Evolutionary conservation across 2,329 filamentous ascomycete genomes (phyloP), one percentile per base, ranked within the genome.

Genomic region (Aureobasidium sp.): DNA sequence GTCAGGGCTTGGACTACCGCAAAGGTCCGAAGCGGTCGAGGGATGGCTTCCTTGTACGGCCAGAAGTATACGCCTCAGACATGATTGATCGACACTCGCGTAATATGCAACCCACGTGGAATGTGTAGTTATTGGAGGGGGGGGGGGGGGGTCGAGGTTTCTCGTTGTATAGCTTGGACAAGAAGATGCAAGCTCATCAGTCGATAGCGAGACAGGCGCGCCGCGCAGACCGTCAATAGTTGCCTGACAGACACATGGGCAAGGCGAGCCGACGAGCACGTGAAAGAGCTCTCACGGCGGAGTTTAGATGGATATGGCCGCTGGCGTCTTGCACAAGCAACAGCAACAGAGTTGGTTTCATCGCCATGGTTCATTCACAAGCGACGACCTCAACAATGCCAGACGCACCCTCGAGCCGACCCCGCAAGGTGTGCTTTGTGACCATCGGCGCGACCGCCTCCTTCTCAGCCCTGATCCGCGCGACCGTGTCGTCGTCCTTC

Each of bases 361-460:
- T 31, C 21, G 3, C 43, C 29, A 45, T 35, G 53, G 29, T 46
- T 57, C 53, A 57, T 46, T 21, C 19, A 57, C 35, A 35, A 57
- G 29, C 53, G 23, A 43, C 51, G 2, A 43, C 40, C 38, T 21
- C 29, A 25, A 57, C 19, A 21, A 57, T 57, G 53, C 37, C 53
- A 10, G 27, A 50, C 17, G 2, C 9, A 4, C 4, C 46, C 23
- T 37, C 27, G 23, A 45, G 15, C 38, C 60, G 45, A 11, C 62
- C 49, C 17, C 67, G 66, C 33, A 79, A 77, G 64, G 77, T 77
- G 57, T 94, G 89, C 71, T 89, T 99, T 65, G 87, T 96, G 60
- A 97, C 94, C 0, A 88, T 96, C 31, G 94, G 94, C 60, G 93
- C 94, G 6, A 99, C 93, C 0, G 91, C 92, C 17, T 83, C 87